phyloP scores from a whole-genome alignment of 1,284 basidiomycete species.

The Rhodotorula mucilaginosa region DNA sequence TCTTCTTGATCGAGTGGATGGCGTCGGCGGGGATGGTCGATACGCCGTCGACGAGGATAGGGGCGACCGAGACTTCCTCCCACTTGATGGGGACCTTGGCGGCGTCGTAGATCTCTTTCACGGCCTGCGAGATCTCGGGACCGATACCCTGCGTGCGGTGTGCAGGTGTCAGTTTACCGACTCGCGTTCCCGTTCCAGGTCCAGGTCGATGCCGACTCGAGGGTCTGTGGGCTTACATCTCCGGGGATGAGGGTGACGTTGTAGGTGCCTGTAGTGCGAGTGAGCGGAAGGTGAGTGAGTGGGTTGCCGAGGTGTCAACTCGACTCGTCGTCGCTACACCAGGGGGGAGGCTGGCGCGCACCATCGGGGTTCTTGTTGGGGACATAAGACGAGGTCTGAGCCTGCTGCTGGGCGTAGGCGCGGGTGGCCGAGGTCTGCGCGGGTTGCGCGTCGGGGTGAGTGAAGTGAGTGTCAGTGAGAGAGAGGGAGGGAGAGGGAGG shows the following conservation, averaged over 20 bases:
- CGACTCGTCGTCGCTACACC: not conserved
- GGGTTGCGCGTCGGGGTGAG: no score
- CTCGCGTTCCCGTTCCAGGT: no score
- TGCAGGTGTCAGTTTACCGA: no score
- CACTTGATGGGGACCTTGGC: constrained; percentile 93
- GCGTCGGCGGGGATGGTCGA: constrained; percentile 92
- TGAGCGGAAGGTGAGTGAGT: not conserved
- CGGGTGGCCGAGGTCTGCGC: constrained; percentile 14
- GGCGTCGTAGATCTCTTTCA: constrained; percentile 88
- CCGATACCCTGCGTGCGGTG: constrained; percentile 68
- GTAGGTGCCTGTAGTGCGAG: constrained; percentile 59
- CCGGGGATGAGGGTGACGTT: constrained; percentile 88
- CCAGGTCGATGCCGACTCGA: constrained; percentile 35
- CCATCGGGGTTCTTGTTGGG: constrained; percentile 69
- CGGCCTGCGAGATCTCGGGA: constrained; percentile 93
- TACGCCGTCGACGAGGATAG: constrained; percentile 90
- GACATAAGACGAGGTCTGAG: constrained; percentile 52
- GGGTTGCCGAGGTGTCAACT: not conserved
- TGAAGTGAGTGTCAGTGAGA: not conserved
- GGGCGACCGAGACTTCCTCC: constrained; percentile 98
- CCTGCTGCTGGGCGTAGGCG: constrained; percentile 44
- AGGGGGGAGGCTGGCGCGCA: not conserved
- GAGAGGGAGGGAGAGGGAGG: not conserved
- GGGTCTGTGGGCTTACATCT: constrained; percentile 58
- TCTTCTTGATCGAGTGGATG: constrained; percentile 89